These are phyloP conservation scores for Colletotrichum godetiae DNA, from an alignment of 2,329 filamentous ascomycete species.

Conservation along the genomic window DNA sequence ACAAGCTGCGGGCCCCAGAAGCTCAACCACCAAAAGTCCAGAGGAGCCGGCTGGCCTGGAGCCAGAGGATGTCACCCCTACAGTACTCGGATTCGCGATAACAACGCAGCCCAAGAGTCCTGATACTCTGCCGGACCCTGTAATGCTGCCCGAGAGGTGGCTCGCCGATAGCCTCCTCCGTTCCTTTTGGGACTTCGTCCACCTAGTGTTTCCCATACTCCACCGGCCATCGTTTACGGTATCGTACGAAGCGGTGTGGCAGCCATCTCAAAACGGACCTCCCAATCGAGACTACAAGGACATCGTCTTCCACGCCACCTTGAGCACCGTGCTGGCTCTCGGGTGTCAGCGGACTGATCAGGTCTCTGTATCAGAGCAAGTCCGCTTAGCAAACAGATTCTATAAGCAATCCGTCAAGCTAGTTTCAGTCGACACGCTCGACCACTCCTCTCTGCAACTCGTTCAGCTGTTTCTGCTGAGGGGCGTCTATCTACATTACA, in stretches of 20 bases:
- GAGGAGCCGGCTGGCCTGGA: not conserved
- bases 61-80: not conserved
- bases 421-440: conserved; percentile 41
- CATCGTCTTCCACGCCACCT: conserved; percentile 38
- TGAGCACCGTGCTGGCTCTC: conserved; percentile 46
- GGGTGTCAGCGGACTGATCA: conserved; percentile 41
- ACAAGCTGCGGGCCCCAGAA: not conserved
- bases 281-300: conserved; percentile 15
- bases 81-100: not conserved
- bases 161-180: conserved; percentile 21
- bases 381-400: conserved; percentile 38
- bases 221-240: conserved; percentile 31
- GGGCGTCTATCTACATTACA: conserved; percentile 43
- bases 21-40: not conserved
- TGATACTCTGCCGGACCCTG: not conserved
- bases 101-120: not conserved
- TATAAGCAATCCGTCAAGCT: conserved; percentile 42
- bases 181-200: conserved; percentile 37
- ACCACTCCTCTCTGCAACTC: conserved; percentile 39
- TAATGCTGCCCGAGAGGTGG: conserved; percentile 15
- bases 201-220: conserved; percentile 35
- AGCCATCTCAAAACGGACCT: not conserved
- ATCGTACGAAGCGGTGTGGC: conserved; percentile 31
- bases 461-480: conserved; percentile 45
- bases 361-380: conserved; percentile 6